phyloP scores from a whole-genome alignment of 345 rosid species.

The Ceriops zippeliana region DNA sequence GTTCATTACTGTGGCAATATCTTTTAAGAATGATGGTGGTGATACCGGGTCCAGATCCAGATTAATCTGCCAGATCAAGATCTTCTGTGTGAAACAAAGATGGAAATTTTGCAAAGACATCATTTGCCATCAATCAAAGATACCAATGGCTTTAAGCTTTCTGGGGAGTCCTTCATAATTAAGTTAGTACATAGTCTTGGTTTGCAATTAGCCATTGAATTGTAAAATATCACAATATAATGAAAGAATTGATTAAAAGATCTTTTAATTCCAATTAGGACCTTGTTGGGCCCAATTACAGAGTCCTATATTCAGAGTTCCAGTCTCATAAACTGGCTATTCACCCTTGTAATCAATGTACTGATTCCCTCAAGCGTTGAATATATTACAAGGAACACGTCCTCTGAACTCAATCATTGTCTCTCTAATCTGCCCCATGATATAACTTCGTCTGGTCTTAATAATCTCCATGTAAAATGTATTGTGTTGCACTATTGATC shows the following conservation, averaged over 20 bases:
- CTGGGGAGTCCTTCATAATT: conserved; percentile 48
- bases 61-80: conserved; percentile 46
- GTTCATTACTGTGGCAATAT: background rate
- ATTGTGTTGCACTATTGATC: no score
- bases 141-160: conserved; percentile 36
- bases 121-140: conserved; percentile 35
- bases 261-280: background rate
- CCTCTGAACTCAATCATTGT: no score
- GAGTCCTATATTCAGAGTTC: background rate
- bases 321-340: background rate
- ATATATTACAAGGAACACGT: background rate
- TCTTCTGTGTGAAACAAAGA: conserved; percentile 48
- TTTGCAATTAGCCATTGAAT: conserved; percentile 5
- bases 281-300: no score
- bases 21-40: conserved; percentile 14
- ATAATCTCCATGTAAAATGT: no score
- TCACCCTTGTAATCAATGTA: background rate
- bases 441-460: no score
- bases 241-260: background rate
- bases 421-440: no score
- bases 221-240: background rate
- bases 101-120: conserved; percentile 48
- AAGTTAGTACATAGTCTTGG: conserved; percentile 50
- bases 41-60: conserved; percentile 55
- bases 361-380: background rate